A percentile compares a stretch with the other conserved stretches of the same genome.
Conservation (phyloP, 1,139 yeast species). For the Hyphopichia khmerensis region DNA sequence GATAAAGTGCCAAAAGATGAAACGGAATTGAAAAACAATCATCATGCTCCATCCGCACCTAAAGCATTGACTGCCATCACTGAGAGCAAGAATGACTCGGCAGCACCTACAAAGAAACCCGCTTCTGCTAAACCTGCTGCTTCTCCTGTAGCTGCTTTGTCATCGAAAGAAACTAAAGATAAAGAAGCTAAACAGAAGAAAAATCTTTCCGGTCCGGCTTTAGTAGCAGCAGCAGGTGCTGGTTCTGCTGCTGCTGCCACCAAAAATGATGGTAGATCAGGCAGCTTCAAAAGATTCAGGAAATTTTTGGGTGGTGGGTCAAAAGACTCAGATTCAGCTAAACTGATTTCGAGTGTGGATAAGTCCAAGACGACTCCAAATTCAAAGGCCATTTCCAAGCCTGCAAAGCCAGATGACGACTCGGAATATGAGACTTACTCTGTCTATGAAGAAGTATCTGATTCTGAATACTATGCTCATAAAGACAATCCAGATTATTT, state of each 20-base stretch:
- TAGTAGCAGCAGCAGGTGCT: constrained; percentile 3
- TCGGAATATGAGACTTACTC: constrained; percentile 36
- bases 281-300: constrained; percentile 22
- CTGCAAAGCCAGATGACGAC: neutral
- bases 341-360: neutral
- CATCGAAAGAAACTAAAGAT: constrained; percentile 1
- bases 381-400: neutral
- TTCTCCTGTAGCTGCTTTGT: neutral
- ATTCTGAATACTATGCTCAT: constrained; percentile 45
- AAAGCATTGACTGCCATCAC: constrained; percentile 9
- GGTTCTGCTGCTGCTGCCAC: constrained; percentile 5
- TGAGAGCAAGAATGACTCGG: constrained; percentile 5
- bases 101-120: constrained; percentile 4
- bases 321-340: constrained; percentile 7
- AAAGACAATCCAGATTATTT: constrained; percentile 50
- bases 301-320: constrained; percentile 20
- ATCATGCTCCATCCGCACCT: neutral
- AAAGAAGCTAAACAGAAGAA: neutral
- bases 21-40: constrained; percentile 6
- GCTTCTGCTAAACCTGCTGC: neutral
- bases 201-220: too few relatives aligned
- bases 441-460: constrained; percentile 52
- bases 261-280: constrained; percentile 10
- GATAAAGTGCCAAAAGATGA: constrained; percentile 15
- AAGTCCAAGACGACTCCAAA: neutral